These are phyloP conservation scores for Gomphus bonarii DNA, from an alignment of 1,284 basidiomycete genomes.

Conservation along the genomic window DNA sequence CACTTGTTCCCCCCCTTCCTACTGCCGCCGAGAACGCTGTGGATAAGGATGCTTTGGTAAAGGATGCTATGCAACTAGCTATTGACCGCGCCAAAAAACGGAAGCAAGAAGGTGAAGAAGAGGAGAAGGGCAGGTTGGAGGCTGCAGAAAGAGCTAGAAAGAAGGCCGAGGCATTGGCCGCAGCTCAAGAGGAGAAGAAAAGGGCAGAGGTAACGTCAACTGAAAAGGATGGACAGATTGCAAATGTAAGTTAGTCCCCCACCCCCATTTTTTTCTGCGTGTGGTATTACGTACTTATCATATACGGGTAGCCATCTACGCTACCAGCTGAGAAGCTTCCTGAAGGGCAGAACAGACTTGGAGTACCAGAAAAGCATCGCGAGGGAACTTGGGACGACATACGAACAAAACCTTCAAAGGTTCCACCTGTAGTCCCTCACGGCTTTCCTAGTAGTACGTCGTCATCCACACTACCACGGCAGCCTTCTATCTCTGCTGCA, in stretches of 20 bases:
- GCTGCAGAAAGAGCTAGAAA: constrained; percentile 75
- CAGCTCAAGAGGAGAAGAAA: constrained; percentile 72
- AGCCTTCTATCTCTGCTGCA: constrained; percentile 16
- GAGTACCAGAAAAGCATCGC: not conserved
- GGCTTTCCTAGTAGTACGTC: not conserved
- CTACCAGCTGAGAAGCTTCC: not conserved
- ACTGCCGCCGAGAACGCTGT: constrained; percentile 27
- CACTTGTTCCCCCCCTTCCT: constrained; percentile 21
- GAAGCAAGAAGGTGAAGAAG: constrained; percentile 78
- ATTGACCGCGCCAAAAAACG: constrained; percentile 78
- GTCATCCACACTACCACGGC: constrained; percentile 12
- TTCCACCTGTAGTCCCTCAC: not conserved
- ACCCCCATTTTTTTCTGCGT: not conserved
- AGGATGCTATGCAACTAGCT: constrained; percentile 81
- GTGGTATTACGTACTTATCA: not conserved
- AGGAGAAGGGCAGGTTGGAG: constrained; percentile 47
- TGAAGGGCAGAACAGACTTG: not conserved
- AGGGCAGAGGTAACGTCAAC: constrained; percentile 20
- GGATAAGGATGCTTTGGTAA: constrained; percentile 67
- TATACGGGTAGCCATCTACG: not conserved
- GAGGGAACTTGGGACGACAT: not conserved
- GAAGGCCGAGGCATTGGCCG: constrained; percentile 47
- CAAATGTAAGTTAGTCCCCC: not conserved
- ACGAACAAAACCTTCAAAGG: not conserved
- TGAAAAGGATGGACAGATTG: not conserved